Conservation (phyloP, 2,329 filamentous ascomycete species). For the Gyromitra esculenta region DNA sequence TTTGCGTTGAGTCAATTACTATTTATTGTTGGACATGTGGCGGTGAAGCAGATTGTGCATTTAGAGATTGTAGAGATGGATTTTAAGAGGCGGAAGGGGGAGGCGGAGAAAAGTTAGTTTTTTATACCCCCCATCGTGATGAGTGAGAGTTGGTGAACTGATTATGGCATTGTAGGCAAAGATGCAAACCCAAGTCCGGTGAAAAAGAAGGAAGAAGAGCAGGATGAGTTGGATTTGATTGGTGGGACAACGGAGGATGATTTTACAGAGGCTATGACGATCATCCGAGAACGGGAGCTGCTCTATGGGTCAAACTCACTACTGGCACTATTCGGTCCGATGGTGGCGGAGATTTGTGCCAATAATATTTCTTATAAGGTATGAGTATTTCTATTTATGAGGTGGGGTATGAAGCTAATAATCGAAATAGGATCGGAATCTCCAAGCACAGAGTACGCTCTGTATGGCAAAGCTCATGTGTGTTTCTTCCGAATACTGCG, state of each 20-base stretch:
- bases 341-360: conserved; percentile 92
- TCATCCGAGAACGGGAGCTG: conserved; percentile 84
- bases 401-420: neutral
- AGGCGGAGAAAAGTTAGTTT: conserved; percentile 76
- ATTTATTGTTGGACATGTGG: conserved; percentile 94
- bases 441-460: conserved; percentile 91
- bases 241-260: conserved; percentile 95
- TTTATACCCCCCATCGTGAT: conserved; percentile 55
- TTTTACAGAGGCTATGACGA: conserved; percentile 85
- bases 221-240: conserved; percentile 93
- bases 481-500: conserved; percentile 95
- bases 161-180: conserved; percentile 60
- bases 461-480: conserved; percentile 99
- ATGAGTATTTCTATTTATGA: neutral
- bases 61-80: conserved; percentile 96
- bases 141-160: conserved; percentile 55
- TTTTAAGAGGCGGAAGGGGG: conserved; percentile 94
- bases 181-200: conserved; percentile 64
- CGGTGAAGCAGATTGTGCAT: conserved; percentile 98
- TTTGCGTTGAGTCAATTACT: conserved; percentile 80
- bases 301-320: conserved; percentile 84
- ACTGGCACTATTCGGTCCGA: conserved; percentile 86
- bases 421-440: conserved; percentile 71
- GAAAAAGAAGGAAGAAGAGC: conserved; percentile 70
- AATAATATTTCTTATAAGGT: conserved; percentile 87